phyloP scores from a whole-genome alignment of 345 rosid species.

The Dimocarpus longan region DNA sequence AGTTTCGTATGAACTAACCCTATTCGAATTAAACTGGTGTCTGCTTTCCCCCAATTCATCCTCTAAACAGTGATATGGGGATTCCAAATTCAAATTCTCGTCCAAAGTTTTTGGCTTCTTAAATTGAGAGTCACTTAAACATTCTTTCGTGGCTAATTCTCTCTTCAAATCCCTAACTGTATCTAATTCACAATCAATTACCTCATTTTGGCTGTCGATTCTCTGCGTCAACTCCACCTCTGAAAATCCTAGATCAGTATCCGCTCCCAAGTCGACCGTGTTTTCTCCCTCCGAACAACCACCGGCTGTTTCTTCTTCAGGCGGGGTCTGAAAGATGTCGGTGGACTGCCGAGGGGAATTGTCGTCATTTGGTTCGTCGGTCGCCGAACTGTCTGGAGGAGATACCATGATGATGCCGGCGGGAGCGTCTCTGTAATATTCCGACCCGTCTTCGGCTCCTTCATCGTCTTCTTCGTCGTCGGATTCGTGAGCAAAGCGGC shows the following conservation, averaged over 20 bases:
- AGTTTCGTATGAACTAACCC: background rate
- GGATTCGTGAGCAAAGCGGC: constrained; percentile 22
- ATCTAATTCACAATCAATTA: constrained; percentile 14
- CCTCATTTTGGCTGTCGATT: constrained; percentile 17
- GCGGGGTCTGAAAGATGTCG: constrained; percentile 34
- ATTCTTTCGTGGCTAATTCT: constrained; percentile 2
- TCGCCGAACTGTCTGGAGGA: constrained; percentile 27
- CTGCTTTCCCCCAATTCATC: background rate
- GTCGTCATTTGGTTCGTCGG: background rate
- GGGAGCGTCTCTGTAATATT: constrained; percentile 16
- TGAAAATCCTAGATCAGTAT: constrained; percentile 39
- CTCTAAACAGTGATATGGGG: constrained; percentile 14
- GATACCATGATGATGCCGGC: constrained; percentile 42
- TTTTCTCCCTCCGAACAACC: constrained; percentile 1
- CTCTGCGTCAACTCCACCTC: constrained; percentile 34
- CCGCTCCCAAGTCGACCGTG: constrained; percentile 45
- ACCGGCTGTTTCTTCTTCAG: constrained; percentile 2
- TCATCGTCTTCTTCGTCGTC: background rate
- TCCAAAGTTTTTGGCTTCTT: constrained; percentile 24
- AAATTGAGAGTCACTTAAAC: constrained; percentile 11
- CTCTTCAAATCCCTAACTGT: constrained; percentile 27
- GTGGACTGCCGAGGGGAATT: background rate
- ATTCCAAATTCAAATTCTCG: constrained; percentile 11
- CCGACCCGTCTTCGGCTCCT: background rate
- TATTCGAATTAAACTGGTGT: constrained; percentile 19